Percentiles rank a stretch among this genome's conserved stretches.
Conservation (phyloP, 768 basidiomycete genomes). For the Chalciporus piperatus region DNA sequence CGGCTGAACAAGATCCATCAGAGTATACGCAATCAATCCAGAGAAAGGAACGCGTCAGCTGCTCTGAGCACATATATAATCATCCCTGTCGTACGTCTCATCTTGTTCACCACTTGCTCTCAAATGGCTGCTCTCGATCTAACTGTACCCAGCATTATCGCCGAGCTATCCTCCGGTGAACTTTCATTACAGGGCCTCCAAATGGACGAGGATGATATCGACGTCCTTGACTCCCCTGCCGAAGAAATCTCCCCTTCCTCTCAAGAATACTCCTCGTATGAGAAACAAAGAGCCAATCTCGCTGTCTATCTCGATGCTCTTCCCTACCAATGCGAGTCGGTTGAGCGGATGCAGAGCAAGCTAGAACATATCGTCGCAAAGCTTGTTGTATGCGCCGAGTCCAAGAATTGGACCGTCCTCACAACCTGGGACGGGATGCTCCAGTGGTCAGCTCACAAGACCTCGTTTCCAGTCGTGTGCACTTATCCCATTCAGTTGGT, state of each 20-base stretch:
- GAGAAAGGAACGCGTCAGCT: constrained; percentile 30
- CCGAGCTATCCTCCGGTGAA: constrained; percentile 23
- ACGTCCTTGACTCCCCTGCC: constrained; percentile 40
- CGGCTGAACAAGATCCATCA: no score
- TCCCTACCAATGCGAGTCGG: constrained; percentile 71
- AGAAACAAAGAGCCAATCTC: constrained; percentile 59
- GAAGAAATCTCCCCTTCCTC: constrained; percentile 25
- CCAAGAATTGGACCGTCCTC: constrained; percentile 71
- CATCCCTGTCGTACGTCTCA: constrained; percentile 24
- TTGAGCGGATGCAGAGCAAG: constrained; percentile 66
- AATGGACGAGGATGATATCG: constrained; percentile 62
- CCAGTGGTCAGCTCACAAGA: constrained; percentile 54
- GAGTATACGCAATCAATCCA: no score
- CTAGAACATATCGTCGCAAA: constrained; percentile 69
- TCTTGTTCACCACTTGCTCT: constrained; percentile 15
- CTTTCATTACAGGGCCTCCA: constrained; percentile 22
- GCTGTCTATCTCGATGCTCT: constrained; percentile 64
- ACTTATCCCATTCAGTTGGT: constrained; percentile 53
- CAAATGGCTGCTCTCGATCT: constrained; percentile 25
- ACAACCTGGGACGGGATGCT: constrained; percentile 78
- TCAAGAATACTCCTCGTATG: constrained; percentile 40
- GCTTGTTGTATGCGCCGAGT: constrained; percentile 66
- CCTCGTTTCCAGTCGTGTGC: background rate
- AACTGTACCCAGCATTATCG: constrained; percentile 20
- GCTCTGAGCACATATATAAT: constrained; percentile 7